Evolutionary conservation across 176 grass and related monocot species (phyloP), one percentile per base, ranked within the genome.

Genomic region (Pontederia crassipes): DNA sequence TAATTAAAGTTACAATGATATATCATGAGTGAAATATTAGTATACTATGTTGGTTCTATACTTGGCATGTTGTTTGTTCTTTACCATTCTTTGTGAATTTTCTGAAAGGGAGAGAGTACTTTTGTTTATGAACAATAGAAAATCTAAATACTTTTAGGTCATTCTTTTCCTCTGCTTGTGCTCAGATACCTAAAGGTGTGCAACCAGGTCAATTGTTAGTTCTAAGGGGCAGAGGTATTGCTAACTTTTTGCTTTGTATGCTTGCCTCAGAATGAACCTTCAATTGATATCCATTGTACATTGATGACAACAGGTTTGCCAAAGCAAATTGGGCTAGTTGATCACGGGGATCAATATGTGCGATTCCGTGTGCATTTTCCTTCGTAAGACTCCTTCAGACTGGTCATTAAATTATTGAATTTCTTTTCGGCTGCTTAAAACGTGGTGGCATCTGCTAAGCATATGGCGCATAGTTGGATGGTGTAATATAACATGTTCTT

Each of bases 171-270:
- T 59, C 55, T 65, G 48, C 16, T 45, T 61, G 61, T 72, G 50
- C 59, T 63, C 76, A 96, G 92, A 90, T 90, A 82, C 92, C 92
- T 16, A 90, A 80, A 82, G 92, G 92, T 69, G 81, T 90, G 46
- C 86, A 96, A 74, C 83, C 83, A 51, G 92, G 92, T 48, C 83
- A 96, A 49, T 45, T 73, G 65, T 40, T 85, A 45, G 64, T 85
- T 78, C 79, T 96, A 76, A 90, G 92, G 78, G 92, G 92, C 9
- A 96, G 83, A 96, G 92, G 92, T 96, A 95, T 13, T 66, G 60
- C 28, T 55, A 58, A 55, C 17, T 18, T 45, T 62, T 12, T 61
- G 49, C 56, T 54, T 64, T 35, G 0, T 52, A 6, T 28, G 0
- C 26, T 77, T 55, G 55, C 61, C 55, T 59, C 65, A 24, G 20